Evolutionary conservation across 169 alveolate species (phyloP).

Genomic region (Neospora caninum): DNA sequence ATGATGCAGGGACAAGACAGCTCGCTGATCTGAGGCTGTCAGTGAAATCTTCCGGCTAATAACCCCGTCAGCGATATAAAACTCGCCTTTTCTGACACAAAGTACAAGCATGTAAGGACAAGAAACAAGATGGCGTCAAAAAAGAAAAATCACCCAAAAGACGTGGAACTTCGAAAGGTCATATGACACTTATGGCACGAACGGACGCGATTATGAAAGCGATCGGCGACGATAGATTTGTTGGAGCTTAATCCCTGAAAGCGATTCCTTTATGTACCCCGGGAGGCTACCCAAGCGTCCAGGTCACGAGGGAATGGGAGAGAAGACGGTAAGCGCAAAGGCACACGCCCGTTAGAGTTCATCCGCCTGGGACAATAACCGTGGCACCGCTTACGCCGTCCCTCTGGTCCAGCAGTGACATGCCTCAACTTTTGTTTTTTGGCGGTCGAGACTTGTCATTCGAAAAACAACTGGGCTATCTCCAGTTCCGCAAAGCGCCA

Average conservation of each 20-base stretch:
- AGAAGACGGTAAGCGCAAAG: neutral
- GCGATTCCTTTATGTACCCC: neutral
- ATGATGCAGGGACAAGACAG: neutral
- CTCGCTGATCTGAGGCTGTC: slow-evolving; percentile 1
- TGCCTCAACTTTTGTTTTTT: neutral
- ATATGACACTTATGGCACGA: neutral
- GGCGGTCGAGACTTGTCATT: neutral
- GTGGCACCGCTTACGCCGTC: neutral
- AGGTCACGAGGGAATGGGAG: neutral
- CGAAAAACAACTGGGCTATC: neutral
- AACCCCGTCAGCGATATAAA: neutral
- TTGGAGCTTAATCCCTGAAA: neutral
- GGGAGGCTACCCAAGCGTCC: neutral
- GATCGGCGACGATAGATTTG: neutral
- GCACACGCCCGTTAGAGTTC: neutral
- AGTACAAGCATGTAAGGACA: neutral
- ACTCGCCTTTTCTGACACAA: neutral
- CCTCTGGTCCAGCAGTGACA: neutral
- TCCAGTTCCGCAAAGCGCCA: neutral
- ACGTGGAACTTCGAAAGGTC: neutral
- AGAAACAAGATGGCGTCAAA: neutral
- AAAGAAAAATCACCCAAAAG: neutral
- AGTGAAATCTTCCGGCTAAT: neutral
- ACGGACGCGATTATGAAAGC: neutral
- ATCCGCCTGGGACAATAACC: neutral